Base-by-base conservation (phyloP, 768 basidiomycete genomes). In the Naematelia encephala region DNA sequence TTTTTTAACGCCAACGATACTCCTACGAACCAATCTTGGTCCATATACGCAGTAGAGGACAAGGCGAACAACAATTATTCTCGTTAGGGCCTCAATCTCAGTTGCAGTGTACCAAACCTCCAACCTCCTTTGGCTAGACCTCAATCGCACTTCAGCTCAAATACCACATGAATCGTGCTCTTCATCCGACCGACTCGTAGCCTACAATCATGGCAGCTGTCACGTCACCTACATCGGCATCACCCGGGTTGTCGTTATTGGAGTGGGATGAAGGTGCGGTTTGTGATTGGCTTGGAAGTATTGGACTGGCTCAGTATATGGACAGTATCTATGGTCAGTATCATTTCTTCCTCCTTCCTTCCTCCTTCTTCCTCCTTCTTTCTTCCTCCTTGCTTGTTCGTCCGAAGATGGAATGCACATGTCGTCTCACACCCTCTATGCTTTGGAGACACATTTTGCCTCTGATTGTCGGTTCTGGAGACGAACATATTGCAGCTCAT, bases 231-330 rank as follows among this genome's bases (percentile, higher is more conserved):
- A 52, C 34, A 4, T 13, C 68, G 2, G 67, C 61, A 14, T 67
- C 59, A 23, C 67, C 71, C 3, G 45, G 61, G 1, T 45, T 60
- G 21, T 69, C 67, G 2, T 34, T 73, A 42, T 54, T 77, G 23
- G 72, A 78, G 46, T 80, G 79, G 79, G 77, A 80, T 60, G 79
- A 80, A 64, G 64, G 61, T 1, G 68, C 69, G 4, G 93, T 97
- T 3, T 85, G 90, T 60, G 77, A 77, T n/a, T 92, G 89, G 85
- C 79, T 94, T 57, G 79, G 83, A 21, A 81, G 80, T 28, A 81
- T 94, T 44, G 93, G 92, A 2, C 88, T 86, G 76, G 83, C 87
- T 1, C 89, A 92, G 72, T 96, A 96, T 75, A 87, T 91, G 76
- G 78, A 78, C 42, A 85, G 89, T 78, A 84, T 97, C 68, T 82